A percentile compares a stretch with the other conserved stretches of the same genome.
Evolutionary conservation across 257 asterid genomes (phyloP).

Genomic region (Solanum sitiens): DNA sequence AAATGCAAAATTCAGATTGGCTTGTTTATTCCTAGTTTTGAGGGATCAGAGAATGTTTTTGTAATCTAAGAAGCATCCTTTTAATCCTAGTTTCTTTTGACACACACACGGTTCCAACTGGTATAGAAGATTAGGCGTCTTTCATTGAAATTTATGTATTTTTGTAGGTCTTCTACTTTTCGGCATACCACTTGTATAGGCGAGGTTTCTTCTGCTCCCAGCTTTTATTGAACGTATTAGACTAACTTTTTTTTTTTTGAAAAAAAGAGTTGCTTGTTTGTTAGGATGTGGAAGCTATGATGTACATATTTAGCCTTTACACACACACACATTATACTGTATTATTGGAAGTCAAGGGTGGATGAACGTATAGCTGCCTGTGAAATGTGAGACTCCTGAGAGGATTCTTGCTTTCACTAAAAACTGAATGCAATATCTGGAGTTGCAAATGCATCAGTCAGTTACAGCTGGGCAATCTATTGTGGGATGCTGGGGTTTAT

Average conservation of each 20-base stretch:
- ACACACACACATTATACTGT: background rate
- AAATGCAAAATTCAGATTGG: background rate
- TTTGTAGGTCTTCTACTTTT: background rate
- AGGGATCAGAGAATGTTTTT: background rate
- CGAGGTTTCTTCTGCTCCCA: background rate
- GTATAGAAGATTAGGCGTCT: background rate
- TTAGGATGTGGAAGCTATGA: background rate
- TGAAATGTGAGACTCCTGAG: background rate
- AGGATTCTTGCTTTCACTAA: background rate
- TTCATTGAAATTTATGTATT: background rate
- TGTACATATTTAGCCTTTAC: background rate
- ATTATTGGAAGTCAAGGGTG: background rate
- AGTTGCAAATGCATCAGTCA: background rate
- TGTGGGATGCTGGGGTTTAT: background rate
- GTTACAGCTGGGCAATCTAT: background rate
- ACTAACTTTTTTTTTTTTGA: background rate
- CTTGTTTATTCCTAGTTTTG: background rate
- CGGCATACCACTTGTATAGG: background rate
- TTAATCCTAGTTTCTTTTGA: background rate
- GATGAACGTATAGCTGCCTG: background rate
- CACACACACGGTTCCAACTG: background rate
- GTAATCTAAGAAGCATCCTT: background rate
- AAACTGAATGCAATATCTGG: background rate
- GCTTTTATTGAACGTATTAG: background rate
- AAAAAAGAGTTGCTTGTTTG: background rate